Base-by-base conservation (phyloP, 257 asterid species). In the Solanum neorickii region DNA sequence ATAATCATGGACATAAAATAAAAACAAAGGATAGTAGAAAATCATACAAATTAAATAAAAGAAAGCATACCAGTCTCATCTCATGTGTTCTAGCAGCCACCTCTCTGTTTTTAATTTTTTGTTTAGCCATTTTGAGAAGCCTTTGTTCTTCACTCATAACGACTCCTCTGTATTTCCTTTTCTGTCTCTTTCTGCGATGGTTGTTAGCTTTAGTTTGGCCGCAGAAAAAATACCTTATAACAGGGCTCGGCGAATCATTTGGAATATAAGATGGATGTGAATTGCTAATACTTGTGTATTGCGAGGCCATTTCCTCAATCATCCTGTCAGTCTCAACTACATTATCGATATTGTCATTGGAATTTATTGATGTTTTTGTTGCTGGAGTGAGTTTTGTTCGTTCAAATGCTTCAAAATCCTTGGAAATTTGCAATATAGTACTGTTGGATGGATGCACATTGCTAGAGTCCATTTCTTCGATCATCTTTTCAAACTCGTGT, bases 71-170 rank as follows among this genome's bases (percentile, higher is more conserved):
- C 62, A 84, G 15, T 70, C 69, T 84, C 87, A 42, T 84, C 42
- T 84, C 62, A 84, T 84, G 87, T 68, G 87, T 49, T 84, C 60
- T 84, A 65, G 87, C 80, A 66, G 87, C 87, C 41, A 70, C 78
- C 6, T 66, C 87, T 37, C 87, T 84, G 27, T 84, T 84, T 39
- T 42, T 84, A 18, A 84, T 62, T 70, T 84, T 84, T 44, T 84
- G 76, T 68, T 84, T 44, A 16, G 59, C 82, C 87, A 62, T 25
- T 70, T 84, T 68, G 62, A 41, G 16, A 42, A 47, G 65, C 27
- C 80, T 47, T 7, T 66, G 44, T 84, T 84, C 66, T 42, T 84
- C 87, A 62, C 82, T 84, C 82, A 42, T 25, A 13, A 65, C 29
- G 15, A 84, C 66, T 39, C 87, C 87, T 84, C 87, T 84, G n/a